These are phyloP conservation scores for Metschnikowia kofuensis DNA, from an alignment of 805 yeast genomes.

Conservation along the genomic window DNA sequence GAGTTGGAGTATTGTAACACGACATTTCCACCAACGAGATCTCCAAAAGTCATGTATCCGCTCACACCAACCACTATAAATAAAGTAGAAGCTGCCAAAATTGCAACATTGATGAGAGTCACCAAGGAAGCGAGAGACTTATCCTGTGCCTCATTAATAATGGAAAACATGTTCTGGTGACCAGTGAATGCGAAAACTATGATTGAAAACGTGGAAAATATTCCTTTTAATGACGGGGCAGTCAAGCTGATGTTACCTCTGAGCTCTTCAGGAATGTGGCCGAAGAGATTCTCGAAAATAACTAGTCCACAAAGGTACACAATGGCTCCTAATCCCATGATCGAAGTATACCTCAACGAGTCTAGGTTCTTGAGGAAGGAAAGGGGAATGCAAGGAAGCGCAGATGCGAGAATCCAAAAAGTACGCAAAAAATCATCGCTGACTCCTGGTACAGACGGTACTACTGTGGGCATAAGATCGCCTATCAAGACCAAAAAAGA, in stretches of 20 bases:
- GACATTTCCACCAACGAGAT: conserved; percentile 65
- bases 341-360: conserved; percentile 80
- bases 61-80: conserved; percentile 73
- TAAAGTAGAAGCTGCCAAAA: conserved; percentile 56
- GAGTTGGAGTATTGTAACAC: conserved; percentile 68
- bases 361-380: conserved; percentile 74
- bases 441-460: conserved; percentile 24
- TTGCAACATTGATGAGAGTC: conserved; percentile 49
- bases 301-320: conserved; percentile 74
- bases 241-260: conserved; percentile 30
- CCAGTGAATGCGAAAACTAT: conserved; percentile 94
- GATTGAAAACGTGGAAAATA: conserved; percentile 76
- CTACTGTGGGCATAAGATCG: conserved; percentile 66
- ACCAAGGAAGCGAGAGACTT: conserved; percentile 46
- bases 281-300: conserved; percentile 58
- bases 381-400: conserved; percentile 51
- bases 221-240: conserved; percentile 44
- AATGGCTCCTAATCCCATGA: conserved; percentile 79
- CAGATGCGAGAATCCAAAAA: conserved; percentile 59
- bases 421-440: conserved; percentile 34
- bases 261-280: conserved; percentile 46
- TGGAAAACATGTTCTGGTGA: conserved; percentile 91
- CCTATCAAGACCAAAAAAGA: conserved; percentile 73
- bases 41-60: conserved; percentile 80
- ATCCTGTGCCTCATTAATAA: conserved; percentile 74